A percentile compares a stretch with the other conserved stretches of the same genome.
Conservation (phyloP, 495 filamentous ascomycete species). For the Thozetella sp. region DNA sequence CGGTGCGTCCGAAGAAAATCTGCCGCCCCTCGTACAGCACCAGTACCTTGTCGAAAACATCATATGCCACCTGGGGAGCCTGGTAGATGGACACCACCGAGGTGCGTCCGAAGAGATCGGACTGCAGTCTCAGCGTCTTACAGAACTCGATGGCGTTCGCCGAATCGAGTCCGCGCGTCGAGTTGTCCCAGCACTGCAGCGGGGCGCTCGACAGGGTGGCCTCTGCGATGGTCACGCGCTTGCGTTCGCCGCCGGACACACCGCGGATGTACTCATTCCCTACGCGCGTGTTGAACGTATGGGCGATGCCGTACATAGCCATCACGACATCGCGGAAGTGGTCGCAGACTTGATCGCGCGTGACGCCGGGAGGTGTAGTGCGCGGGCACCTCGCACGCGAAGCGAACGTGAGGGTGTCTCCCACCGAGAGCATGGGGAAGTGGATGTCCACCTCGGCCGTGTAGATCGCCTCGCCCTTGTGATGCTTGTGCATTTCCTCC, state of each 20-base stretch:
- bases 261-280: constrained; percentile 83
- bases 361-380: constrained; percentile 39
- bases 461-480: constrained; percentile 61
- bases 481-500: constrained; percentile 48
- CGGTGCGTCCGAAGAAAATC: constrained; percentile 67
- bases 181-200: constrained; percentile 62
- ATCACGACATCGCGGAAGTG: too few relatives aligned
- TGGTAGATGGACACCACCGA: constrained; percentile 86
- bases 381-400: constrained; percentile 50
- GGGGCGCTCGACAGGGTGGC: constrained; percentile 49
- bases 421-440: constrained; percentile 61
- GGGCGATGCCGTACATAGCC: too few relatives aligned
- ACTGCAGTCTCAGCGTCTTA: constrained; percentile 78
- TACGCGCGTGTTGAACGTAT: constrained; percentile 81
- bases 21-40: constrained; percentile 69
- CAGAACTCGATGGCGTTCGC: constrained; percentile 81
- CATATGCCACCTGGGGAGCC: constrained; percentile 80
- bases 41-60: constrained; percentile 73
- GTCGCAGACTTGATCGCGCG: too few relatives aligned
- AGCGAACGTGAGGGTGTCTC: constrained; percentile 62
- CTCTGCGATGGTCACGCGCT: constrained; percentile 59
- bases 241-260: constrained; percentile 65
- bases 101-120: constrained; percentile 77
- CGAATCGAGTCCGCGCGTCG: constrained; percentile 78
- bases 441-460: constrained; percentile 64